Evolutionary conservation across 2,329 filamentous ascomycete species (phyloP), one percentile per base, ranked within the genome.

Genomic region (Trichoderma arundinaceum): DNA sequence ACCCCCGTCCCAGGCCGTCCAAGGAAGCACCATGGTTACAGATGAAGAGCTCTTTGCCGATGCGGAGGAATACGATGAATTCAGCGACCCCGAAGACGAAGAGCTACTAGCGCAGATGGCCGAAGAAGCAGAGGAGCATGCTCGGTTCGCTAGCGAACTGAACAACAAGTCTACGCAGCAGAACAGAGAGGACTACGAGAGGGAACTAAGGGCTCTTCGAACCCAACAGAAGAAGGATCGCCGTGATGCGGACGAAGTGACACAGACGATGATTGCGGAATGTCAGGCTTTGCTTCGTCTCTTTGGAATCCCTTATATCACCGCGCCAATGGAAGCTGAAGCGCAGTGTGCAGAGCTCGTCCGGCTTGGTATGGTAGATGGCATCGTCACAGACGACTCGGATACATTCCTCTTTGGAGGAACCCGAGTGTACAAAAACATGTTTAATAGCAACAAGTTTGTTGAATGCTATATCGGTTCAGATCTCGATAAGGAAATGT

Each of bases 361-460:
- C 0, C 81, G 80, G 0, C 82, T 98, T 0, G 92, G 92, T 0
- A 86, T 98, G 0, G 96, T 99, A 8, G 96, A 99, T 75, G 95
- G 96, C 12, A 97, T 99, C 68, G 94, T 99, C 35, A 99, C 96
- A 0, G 95, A 99, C 73, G 95, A 99, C 75, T 96, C 91, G 2
- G 95, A 99, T 81, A 96, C 90, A 0, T 99, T 99, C 74, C 85
- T 99, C 0, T 99, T 99, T 76, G 96, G 95, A 17, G 96, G 95
- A 43, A 99, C 93, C 0, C 86, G 94, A 17, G 91, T 99, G 22
- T 99, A 99, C 83, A 99, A 99, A 78, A 99, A 99, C 81, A 96
- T 99, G 93, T 99, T 99, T 83, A 99, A 97, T 78, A 90, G 92
- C 72, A 95, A 95, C 77, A 99, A 99, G 76, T 96, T 92, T 72